Evolutionary conservation across 441 rosid genomes (phyloP).

Genomic region (Erodium trifolium): DNA sequence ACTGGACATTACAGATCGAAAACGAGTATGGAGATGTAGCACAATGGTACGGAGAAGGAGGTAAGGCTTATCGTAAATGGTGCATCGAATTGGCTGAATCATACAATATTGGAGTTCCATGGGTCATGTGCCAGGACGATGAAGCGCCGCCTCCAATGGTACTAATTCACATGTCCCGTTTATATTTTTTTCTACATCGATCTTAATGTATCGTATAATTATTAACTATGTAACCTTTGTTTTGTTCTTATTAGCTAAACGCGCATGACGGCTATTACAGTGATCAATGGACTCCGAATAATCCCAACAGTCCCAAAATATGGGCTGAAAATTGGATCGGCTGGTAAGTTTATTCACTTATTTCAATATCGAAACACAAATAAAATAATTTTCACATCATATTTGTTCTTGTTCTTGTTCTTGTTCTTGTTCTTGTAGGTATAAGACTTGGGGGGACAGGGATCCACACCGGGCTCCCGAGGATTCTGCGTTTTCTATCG

Average conservation of each 20-base stretch:
- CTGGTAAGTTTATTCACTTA: conserved; percentile 27
- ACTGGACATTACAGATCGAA: conserved; percentile 39
- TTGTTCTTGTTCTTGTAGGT: conserved; percentile 24
- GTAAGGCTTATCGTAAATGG: conserved; percentile 48
- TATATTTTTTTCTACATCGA: no score
- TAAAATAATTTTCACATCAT: not conserved
- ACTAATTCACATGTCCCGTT: not conserved
- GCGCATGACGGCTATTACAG: conserved; percentile 76
- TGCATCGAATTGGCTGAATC: conserved; percentile 51
- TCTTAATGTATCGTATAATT: no score
- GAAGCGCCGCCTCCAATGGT: conserved; percentile 65
- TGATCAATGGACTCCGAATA: conserved; percentile 39
- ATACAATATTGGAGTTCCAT: conserved; percentile 49
- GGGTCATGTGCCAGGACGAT: conserved; percentile 72
- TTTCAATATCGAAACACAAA: not conserved
- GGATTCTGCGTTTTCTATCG: conserved; percentile 60
- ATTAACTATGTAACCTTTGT: no score
- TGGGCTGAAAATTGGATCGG: conserved; percentile 77
- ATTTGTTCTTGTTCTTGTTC: not conserved
- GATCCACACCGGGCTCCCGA: conserved; percentile 50
- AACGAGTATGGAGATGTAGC: conserved; percentile 61
- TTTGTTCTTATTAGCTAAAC: conserved; percentile 29
- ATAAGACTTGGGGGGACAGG: conserved; percentile 46
- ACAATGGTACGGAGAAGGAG: conserved; percentile 32
- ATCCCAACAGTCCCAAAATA: conserved; percentile 44